These are phyloP conservation scores for Apiotrichum veenhuisii DNA, from an alignment of 1,284 basidiomycete species.

Conservation along the genomic window DNA sequence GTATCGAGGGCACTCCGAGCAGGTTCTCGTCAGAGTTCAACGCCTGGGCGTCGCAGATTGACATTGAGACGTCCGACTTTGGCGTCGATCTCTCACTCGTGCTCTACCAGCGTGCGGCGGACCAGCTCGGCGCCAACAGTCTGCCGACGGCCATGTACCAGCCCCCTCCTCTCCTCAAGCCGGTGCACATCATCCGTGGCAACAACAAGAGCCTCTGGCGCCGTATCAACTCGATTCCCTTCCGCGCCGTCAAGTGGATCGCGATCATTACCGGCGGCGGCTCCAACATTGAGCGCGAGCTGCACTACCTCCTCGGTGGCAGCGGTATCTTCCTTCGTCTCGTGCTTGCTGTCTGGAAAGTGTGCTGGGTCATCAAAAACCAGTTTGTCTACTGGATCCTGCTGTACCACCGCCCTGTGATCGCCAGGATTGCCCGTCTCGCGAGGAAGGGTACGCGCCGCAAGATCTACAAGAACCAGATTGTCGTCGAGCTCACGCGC, in stretches of 20 bases:
- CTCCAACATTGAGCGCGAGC: constrained; percentile 10
- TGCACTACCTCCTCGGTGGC: constrained; percentile 7
- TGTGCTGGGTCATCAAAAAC: constrained; percentile 5
- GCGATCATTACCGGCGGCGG: constrained; percentile 9
- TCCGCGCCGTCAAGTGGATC: constrained; percentile 11
- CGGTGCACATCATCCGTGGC: background rate
- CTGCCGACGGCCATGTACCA: background rate
- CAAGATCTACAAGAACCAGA: constrained; percentile 5
- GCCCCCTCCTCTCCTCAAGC: background rate
- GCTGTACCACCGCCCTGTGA: constrained; percentile 7
- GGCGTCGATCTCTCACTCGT: background rate
- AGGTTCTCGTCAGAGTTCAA: background rate
- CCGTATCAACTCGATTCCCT: background rate
- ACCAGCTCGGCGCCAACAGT: background rate
- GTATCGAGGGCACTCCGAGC: constrained; percentile 3
- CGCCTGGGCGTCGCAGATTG: background rate
- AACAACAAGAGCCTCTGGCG: background rate
- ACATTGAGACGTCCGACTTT: constrained; percentile 7
- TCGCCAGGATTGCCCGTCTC: constrained; percentile 1
- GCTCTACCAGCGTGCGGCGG: background rate
- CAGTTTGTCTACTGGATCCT: constrained; percentile 11
- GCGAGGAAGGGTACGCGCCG: constrained; percentile 8
- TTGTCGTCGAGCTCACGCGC: constrained; percentile 10
- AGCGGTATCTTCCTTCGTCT: background rate
- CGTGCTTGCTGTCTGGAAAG: constrained; percentile 5